Conservation (phyloP, 176 grass and related monocot species). For the Thalia dealbata region DNA sequence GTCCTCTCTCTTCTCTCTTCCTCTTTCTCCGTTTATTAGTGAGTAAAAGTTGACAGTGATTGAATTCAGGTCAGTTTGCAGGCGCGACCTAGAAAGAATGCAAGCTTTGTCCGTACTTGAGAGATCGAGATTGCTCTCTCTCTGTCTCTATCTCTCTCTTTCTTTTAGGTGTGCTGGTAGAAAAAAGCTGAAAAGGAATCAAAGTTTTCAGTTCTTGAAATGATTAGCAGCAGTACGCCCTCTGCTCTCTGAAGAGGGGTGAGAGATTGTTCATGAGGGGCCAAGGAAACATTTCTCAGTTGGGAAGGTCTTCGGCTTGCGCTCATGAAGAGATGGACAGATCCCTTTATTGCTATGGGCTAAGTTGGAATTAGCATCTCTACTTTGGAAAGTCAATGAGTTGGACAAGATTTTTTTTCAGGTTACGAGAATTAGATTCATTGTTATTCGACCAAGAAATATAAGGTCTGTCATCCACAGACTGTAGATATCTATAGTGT, state of each 20-base stretch:
- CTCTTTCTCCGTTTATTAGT: not conserved
- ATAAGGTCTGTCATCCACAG: too few species aligned
- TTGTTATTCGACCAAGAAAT: too few species aligned
- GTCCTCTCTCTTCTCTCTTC: too few species aligned
- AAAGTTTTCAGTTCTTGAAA: not conserved
- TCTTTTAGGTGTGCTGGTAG: not conserved
- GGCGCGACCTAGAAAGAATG: not conserved
- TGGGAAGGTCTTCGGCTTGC: not conserved
- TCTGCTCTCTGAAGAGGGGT: too few species aligned
- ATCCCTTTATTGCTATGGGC: not conserved
- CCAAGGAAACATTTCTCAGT: too few species aligned
- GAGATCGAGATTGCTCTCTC: not conserved
- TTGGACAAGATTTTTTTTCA: too few species aligned
- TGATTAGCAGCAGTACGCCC: not conserved
- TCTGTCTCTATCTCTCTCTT: not conserved
- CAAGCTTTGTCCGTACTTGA: not conserved
- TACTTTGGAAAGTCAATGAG: too few species aligned
- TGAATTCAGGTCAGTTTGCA: not conserved
- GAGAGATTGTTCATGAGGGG: too few species aligned
- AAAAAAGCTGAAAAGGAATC: not conserved
- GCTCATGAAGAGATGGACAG: not conserved
- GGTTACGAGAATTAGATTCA: too few species aligned
- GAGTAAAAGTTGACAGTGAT: not conserved
- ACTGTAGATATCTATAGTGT: too few species aligned
- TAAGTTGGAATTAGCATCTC: too few species aligned